Base-by-base conservation (phyloP, 768 basidiomycete species). In the Gloeostereum incarnatum region DNA sequence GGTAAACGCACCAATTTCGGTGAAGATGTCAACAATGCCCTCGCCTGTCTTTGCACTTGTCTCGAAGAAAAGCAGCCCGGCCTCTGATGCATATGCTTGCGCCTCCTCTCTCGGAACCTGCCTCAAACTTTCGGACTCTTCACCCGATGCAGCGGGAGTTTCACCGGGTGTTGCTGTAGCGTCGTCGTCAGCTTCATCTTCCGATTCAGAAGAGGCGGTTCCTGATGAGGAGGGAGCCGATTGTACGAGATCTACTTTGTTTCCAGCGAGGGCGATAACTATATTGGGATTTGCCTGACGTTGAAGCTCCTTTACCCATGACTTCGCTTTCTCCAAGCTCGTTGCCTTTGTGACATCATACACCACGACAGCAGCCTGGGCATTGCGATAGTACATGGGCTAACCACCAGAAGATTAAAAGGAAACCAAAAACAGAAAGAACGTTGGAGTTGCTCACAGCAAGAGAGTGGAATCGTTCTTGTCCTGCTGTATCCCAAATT, bases 381-480 rank as follows among this genome's bases (percentile, higher is more conserved):
- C 91, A 53, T 98, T 97, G 53, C 96, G 87, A 60, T 96, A 97
- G 59, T 96, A 96, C 94, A 98, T 98, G 32, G 96, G 94, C 86
- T 89, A 44, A 29, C n/a, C n/a, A n/a, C n/a, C n/a, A 36, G 40
- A 38, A 37, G 45, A 18, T 43, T 44, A 39, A 35, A 37, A 50
- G 26, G 39, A 44, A n/a, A n/a, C n/a, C n/a, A n/a, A n/a, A n/a
- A n/a, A n/a, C n/a, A n/a, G n/a, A 34, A 39, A 31, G 30, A 45
- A 33, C 26, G 36, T 27, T 16, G 30, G 36, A 16, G 29, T 10
- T 42, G 73, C 84, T 55, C 57, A 88, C 86, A 21, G 93, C 93
- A 40, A 96, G 80, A 35, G 93, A 96, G 58, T 97, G 94, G 66
- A 98, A 98, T 37, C 94, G 86, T 63, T 97, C 93, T 65, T 90